A percentile compares a stretch with the other conserved stretches of the same genome.
These are phyloP conservation scores for Xanthoconium purpureum DNA, from an alignment of 768 basidiomycete genomes.

Conservation along the genomic window DNA sequence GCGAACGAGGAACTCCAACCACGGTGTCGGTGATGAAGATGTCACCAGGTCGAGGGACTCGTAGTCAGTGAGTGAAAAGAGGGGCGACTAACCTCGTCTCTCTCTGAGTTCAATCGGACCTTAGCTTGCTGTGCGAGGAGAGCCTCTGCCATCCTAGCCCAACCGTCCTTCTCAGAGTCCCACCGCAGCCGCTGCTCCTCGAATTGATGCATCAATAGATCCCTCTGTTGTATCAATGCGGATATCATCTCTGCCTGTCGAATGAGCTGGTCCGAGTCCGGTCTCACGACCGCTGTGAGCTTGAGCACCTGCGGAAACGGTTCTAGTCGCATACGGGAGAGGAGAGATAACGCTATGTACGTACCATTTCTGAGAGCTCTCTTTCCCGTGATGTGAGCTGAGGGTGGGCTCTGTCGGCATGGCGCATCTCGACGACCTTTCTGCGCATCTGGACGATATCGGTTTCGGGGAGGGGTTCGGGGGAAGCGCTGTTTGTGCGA, in stretches of 20 bases:
- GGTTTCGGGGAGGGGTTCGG: conserved; percentile 40
- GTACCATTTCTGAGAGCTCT: conserved; percentile 58
- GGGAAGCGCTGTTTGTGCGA: conserved; percentile 26
- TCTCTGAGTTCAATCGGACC: conserved; percentile 34
- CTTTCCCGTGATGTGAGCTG: conserved; percentile 39
- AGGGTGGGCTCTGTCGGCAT: conserved; percentile 21
- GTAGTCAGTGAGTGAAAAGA: not conserved
- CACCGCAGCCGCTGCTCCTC: conserved; percentile 60
- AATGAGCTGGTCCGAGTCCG: conserved; percentile 45
- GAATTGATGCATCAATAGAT: conserved; percentile 49
- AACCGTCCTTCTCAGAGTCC: conserved; percentile 60
- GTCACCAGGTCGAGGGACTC: not conserved
- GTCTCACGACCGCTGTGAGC: conserved; percentile 42
- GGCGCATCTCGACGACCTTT: conserved; percentile 44
- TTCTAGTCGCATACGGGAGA: conserved; percentile 1
- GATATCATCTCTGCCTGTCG: conserved; percentile 64
- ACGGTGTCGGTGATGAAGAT: not conserved
- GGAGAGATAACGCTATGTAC: conserved; percentile 18
- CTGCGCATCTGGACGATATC: conserved; percentile 51
- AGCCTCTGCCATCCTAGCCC: conserved; percentile 67
- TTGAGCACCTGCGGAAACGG: conserved; percentile 43
- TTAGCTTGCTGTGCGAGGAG: conserved; percentile 49
- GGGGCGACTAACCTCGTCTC: conserved; percentile 42
- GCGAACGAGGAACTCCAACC: not conserved
- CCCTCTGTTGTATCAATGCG: conserved; percentile 52